These are phyloP conservation scores for Parasarocladium wereldwijsianum DNA, from an alignment of 2,329 filamentous ascomycete species.

Conservation along the genomic window DNA sequence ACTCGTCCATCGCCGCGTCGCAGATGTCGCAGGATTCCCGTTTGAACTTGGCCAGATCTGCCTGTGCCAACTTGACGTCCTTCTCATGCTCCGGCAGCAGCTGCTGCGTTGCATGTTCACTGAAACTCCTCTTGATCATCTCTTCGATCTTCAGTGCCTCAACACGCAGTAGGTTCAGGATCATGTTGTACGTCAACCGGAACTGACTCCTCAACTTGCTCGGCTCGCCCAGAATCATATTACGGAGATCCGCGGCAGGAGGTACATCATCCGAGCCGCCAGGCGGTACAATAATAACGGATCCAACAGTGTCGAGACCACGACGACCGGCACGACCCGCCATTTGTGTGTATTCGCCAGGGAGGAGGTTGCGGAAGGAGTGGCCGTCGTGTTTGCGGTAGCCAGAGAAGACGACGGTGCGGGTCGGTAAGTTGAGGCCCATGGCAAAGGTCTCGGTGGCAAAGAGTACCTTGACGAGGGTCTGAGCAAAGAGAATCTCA, in stretches of 20 bases:
- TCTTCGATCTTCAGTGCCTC: conserved; percentile 97
- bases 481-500: conserved; percentile 89
- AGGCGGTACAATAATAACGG: conserved; percentile 89
- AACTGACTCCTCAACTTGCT: conserved; percentile 95
- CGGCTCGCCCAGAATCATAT: conserved; percentile 92
- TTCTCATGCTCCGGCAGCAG: conserved; percentile 91
- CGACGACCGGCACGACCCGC: conserved; percentile 91
- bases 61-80: conserved; percentile 81
- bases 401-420: conserved; percentile 94
- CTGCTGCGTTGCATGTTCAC: conserved; percentile 92
- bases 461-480: conserved; percentile 90
- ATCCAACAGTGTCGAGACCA: conserved; percentile 93
- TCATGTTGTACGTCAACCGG: conserved; percentile 97
- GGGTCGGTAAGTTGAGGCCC: conserved; percentile 88
- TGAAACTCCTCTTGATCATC: conserved; percentile 99
- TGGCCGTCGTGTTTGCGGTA: conserved; percentile 94
- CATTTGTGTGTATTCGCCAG: conserved; percentile 98
- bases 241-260: conserved; percentile 64
- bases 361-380: conserved; percentile 76
- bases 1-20: conserved; percentile 63
- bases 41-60: conserved; percentile 80
- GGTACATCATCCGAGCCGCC: conserved; percentile 74
- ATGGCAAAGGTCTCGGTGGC: conserved; percentile 98
- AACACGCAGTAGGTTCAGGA: conserved; percentile 84
- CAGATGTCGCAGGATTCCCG: conserved; percentile 72